Evolutionary conservation across 495 filamentous ascomycete species (phyloP), one percentile per base, ranked within the genome.

Genomic region (Chaetomidium leptoderma): DNA sequence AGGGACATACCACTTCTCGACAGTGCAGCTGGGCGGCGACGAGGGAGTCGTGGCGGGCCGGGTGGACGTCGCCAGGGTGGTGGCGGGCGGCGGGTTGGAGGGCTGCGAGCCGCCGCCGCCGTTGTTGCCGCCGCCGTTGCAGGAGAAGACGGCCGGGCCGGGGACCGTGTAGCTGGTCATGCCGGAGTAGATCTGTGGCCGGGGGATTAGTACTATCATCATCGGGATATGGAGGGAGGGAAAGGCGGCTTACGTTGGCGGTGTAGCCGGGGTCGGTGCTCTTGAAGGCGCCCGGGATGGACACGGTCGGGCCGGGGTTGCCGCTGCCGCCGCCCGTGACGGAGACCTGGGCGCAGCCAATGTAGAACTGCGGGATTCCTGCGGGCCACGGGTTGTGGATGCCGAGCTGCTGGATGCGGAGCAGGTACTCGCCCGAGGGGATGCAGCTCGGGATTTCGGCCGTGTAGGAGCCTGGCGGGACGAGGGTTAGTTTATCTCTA

Each of bases 371-470:
- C 36, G 71, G 78, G 23, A 71, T 76, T 29, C 63, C 72, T 11
- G 73, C 75, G 16, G 80, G 80, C 59, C 62, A 70, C 21, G 67
- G 67, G 66, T 84, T 85, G 72, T 86, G 81, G 67, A 85, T 79
- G 30, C 73, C 83, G n/a, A 86, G 74, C 27, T 76, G 74, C 65
- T 86, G 82, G 53, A 82, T 81, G 4, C 84, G 74, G 45, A 86
- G 64, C 30, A 87, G 81, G 59, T 87, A 87, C 40, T 86, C 79
- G 44, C 84, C 84, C 29, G 63, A 66, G 0, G 81, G 75, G 57
- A 83, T 71, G 49, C 72, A 75, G 45, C 70, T 65, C 4, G 83
- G 83, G 58, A 87, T 80, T n/a, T 66, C 76, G 69, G 71, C 77
- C 9, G 66, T 73, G 70, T 83, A 85, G 35, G 69, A 66, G 53